Base-by-base conservation (phyloP, 345 rosid genomes). In the Acer yangbiense region DNA sequence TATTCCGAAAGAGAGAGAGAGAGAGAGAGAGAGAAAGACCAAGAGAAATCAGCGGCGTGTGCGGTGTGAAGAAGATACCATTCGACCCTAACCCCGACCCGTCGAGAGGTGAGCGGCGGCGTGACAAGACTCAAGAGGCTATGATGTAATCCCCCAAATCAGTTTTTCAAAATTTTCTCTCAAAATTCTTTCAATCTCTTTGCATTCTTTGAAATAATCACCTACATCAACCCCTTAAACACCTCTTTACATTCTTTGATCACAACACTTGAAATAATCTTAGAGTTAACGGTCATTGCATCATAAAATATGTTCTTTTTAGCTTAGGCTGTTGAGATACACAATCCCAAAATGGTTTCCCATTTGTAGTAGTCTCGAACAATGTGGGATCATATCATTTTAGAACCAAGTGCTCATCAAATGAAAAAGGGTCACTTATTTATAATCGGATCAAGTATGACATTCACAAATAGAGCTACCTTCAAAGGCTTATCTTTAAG, bases 371-470 rank as follows among this genome's bases (percentile, higher is more conserved):
- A 41, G 68, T 43, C 39, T 73, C 76, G 14, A 61, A 73, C 17
- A 16, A 35, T 1, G 58, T 21, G 18, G 32, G 12, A 43, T 60
- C 68, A 25, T 25, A 43, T 73, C 39, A 16, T 60, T 73, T 23
- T 43, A 20, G 16, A 73, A 61, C 76, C 76, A 61, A 7, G 21
- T 7, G 68, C 76, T 61, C 68, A 73, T n/a, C 14, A 20, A 41
- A 61, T 73, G 18, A 25, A 18, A 75, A 75, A 2, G 70, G 77
- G 66, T 74, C 62, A 18, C 21, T 6, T 11, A 27, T 9, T 9
- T 5, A 41, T 41, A 7, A 41, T 6, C 6, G 77, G 77, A 50
- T 74, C 61, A 18, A 35, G 4, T 17, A 23, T 0, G 60, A 74
- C 69, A 44, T 35, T 11, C 32, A 41, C 6, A 58, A 72, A 39